Percentiles rank a stretch among this genome's conserved stretches.
These are phyloP conservation scores for Xylaria sp. DNA, from an alignment of 2,329 filamentous ascomycete genomes.

Conservation along the genomic window DNA sequence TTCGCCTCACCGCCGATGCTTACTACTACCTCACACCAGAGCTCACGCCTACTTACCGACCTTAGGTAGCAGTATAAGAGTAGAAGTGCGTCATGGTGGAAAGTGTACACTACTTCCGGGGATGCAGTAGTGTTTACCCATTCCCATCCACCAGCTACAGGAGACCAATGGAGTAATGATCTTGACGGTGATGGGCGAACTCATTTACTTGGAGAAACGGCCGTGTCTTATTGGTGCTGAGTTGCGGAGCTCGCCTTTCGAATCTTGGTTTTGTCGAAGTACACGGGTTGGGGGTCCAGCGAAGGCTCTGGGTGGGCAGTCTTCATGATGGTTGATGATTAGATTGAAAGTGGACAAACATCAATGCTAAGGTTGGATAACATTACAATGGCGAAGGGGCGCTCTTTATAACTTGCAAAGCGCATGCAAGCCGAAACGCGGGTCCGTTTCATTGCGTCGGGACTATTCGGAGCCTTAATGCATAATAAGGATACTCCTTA, in stretches of 20 bases:
- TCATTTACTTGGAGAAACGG: neutral
- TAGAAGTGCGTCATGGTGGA: neutral
- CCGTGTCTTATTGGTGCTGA: neutral
- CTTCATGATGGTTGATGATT: neutral
- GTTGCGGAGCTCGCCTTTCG: slow-evolving; percentile 2
- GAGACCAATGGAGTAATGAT: neutral
- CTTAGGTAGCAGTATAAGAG: no score
- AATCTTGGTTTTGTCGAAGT: slow-evolving; percentile 3
- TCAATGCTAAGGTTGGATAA: neutral
- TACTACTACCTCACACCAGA: neutral
- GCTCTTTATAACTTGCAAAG: slow-evolving; percentile 13
- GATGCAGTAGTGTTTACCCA: neutral
- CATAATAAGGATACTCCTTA: neutral
- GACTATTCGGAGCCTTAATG: slow-evolving; percentile 3
- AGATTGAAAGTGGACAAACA: neutral
- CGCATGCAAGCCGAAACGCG: slow-evolving; percentile 17
- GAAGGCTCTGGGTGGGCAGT: neutral
- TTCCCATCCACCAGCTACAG: neutral
- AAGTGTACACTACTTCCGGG: neutral
- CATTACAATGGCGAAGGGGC: neutral
- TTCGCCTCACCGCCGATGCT: neutral
- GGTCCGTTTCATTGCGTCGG: slow-evolving; percentile 18
- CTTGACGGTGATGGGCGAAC: neutral
- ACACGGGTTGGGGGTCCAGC: neutral
- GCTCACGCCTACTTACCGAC: neutral